Evolutionary conservation across 805 yeast species (phyloP).

Genomic region (Yamadazyma sp.): DNA sequence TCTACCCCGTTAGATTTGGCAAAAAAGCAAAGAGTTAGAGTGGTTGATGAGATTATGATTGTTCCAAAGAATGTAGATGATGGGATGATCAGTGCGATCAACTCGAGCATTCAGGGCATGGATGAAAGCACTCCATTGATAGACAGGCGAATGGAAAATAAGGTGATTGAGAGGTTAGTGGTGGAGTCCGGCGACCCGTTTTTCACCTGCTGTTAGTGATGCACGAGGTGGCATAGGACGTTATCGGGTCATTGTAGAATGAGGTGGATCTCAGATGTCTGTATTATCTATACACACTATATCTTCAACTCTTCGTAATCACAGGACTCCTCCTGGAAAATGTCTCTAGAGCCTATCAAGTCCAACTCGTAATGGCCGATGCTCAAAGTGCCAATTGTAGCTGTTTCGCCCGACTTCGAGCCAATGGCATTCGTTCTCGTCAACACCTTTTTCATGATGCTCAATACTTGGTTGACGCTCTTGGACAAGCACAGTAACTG

Average conservation of each 20-base stretch:
- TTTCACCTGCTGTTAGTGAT: constrained; percentile 59
- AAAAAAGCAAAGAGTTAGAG: constrained; percentile 53
- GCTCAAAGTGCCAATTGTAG: constrained; percentile 50
- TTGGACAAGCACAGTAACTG: constrained; percentile 15
- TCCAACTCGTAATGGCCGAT: constrained; percentile 76
- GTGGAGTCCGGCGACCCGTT: constrained; percentile 59
- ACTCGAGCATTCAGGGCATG: constrained; percentile 3
- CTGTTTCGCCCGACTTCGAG: constrained; percentile 3
- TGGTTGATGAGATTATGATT: constrained; percentile 61
- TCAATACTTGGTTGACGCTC: constrained; percentile 55
- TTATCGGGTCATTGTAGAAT: too few relatives aligned
- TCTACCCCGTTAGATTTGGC: constrained; percentile 71
- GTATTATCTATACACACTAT: too few relatives aligned
- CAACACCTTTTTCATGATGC: constrained; percentile 55
- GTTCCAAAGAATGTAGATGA: constrained; percentile 40
- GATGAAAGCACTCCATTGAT: constrained; percentile 5
- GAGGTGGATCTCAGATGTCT: too few relatives aligned
- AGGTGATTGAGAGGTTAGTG: constrained; percentile 59
- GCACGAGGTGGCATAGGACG: too few relatives aligned
- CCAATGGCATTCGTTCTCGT: constrained; percentile 39
- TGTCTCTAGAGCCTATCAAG: constrained; percentile 58
- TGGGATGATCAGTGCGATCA: constrained; percentile 23
- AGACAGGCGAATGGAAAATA: constrained; percentile 35
- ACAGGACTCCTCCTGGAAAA: constrained; percentile 19
- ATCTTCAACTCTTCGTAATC: constrained; percentile 9